Conservation (phyloP, 2,329 filamentous ascomycete species). For the Phyllosticta capitalensis region DNA sequence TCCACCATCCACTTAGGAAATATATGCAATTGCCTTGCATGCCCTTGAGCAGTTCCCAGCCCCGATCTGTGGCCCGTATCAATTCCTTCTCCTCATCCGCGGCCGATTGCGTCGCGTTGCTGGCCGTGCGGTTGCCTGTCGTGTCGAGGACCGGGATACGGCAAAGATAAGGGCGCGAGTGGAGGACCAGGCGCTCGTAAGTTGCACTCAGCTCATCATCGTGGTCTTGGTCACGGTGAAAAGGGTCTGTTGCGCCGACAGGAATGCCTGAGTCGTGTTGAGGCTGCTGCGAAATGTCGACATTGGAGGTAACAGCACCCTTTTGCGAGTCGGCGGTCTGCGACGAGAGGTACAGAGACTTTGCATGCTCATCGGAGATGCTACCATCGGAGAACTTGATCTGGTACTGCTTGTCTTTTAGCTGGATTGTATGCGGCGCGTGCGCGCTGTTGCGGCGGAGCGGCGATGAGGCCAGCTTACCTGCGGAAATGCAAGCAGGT, state of each 20-base stretch:
- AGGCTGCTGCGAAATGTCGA: slow-evolving; percentile 6
- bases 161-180: slow-evolving; percentile 69
- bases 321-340: not conserved
- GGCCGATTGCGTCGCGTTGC: slow-evolving; percentile 47
- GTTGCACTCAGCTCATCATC: slow-evolving; percentile 24
- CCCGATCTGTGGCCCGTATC: slow-evolving; percentile 62
- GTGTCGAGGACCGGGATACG: slow-evolving; percentile 63
- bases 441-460: not conserved
- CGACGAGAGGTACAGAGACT: slow-evolving; percentile 24
- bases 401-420: slow-evolving; percentile 53
- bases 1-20: slow-evolving; percentile 86
- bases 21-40: slow-evolving; percentile 77
- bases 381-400: slow-evolving; percentile 65
- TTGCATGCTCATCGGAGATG: slow-evolving; percentile 61
- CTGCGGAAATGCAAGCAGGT: slow-evolving; percentile 78
- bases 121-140: slow-evolving; percentile 23
- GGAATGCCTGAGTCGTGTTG: not conserved
- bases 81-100: slow-evolving; percentile 75
- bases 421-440: not conserved
- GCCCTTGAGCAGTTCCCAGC: slow-evolving; percentile 68
- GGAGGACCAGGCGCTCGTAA: slow-evolving; percentile 68
- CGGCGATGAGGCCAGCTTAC: slow-evolving; percentile 37
- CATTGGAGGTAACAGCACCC: not conserved
- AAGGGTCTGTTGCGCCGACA: not conserved
- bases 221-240: slow-evolving; percentile 11